phyloP scores from a whole-genome alignment of 1,139 yeast species.

The Chernovozyma aurita region DNA sequence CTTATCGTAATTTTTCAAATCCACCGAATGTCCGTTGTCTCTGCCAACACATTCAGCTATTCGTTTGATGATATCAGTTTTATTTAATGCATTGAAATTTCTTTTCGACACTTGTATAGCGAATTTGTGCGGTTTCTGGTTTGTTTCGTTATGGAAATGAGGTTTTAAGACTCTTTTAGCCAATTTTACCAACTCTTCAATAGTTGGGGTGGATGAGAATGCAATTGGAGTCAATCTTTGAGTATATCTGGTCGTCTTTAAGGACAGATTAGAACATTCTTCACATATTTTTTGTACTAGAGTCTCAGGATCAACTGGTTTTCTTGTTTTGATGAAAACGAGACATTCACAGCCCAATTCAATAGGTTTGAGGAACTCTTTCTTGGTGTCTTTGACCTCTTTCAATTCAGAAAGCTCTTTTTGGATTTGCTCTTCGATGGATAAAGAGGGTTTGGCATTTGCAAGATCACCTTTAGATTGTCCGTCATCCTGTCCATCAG shows the following conservation, averaged over 20 bases:
- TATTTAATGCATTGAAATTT: conserved; percentile 68
- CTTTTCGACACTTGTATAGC: conserved; percentile 80
- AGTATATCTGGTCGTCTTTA: conserved; percentile 63
- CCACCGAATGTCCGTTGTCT: conserved; percentile 71
- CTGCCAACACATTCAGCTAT: conserved; percentile 72
- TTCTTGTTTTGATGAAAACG: conserved; percentile 73
- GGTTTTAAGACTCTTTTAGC: conserved; percentile 57
- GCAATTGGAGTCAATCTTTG: conserved; percentile 81
- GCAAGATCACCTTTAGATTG: conserved; percentile 17
- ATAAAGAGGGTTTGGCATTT: conserved; percentile 30
- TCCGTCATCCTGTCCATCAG: too few species aligned
- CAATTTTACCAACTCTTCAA: conserved; percentile 60
- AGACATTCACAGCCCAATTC: conserved; percentile 81
- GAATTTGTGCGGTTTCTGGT: conserved; percentile 54
- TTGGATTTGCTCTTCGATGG: conserved; percentile 73
- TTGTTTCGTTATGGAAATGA: conserved; percentile 56
- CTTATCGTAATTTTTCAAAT: conserved; percentile 74
- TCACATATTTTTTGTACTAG: conserved; percentile 62
- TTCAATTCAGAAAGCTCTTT: conserved; percentile 62
- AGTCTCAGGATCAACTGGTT: conserved; percentile 72
- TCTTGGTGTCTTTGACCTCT: conserved; percentile 32
- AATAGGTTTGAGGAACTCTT: conserved; percentile 54
- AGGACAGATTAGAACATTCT: conserved; percentile 48
- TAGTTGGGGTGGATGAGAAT: conserved; percentile 65
- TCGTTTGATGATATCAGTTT: conserved; percentile 63